These are phyloP conservation scores for Globisporangium ultimum DNA, from an alignment of 352 stramenopile genomes.

Conservation along the genomic window DNA sequence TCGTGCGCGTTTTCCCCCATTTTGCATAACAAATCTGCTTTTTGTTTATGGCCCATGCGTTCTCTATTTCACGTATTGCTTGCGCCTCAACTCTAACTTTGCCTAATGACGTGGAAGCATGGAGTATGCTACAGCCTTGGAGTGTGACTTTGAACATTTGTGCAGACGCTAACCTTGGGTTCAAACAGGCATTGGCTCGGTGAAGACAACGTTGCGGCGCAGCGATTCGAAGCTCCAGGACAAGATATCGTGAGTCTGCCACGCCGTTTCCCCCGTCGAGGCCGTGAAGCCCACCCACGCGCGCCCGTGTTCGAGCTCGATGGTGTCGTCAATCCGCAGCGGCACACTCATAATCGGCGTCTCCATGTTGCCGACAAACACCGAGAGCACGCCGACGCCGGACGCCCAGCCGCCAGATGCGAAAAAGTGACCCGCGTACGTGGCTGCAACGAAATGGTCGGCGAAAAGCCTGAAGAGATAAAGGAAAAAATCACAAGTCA, in stretches of 20 bases:
- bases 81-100: neutral
- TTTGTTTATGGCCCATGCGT: conserved; percentile 1
- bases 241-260: conserved; percentile 88
- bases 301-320: conserved; percentile 80
- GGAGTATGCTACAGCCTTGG: neutral
- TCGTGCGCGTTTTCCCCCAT: conserved; percentile 11
- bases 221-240: conserved; percentile 78
- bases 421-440: conserved; percentile 68
- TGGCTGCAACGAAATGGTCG: conserved; percentile 49
- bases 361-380: conserved; percentile 89
- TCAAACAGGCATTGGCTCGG: conserved; percentile 6
- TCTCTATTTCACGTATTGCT: neutral
- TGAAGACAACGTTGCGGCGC: conserved; percentile 27
- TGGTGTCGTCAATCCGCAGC: conserved; percentile 75
- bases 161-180: neutral
- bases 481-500: neutral
- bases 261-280: conserved; percentile 76
- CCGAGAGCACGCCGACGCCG: conserved; percentile 71
- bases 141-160: neutral
- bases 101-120: too few species aligned
- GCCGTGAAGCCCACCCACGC: conserved; percentile 92
- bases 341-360: conserved; percentile 77
- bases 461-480: conserved; percentile 40
- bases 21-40: conserved; percentile 16
- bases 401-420: conserved; percentile 44